Evolutionary conservation across 495 filamentous ascomycete species (phyloP), one percentile per base, ranked within the genome.

Genomic region (Penicillium diatomitis): DNA sequence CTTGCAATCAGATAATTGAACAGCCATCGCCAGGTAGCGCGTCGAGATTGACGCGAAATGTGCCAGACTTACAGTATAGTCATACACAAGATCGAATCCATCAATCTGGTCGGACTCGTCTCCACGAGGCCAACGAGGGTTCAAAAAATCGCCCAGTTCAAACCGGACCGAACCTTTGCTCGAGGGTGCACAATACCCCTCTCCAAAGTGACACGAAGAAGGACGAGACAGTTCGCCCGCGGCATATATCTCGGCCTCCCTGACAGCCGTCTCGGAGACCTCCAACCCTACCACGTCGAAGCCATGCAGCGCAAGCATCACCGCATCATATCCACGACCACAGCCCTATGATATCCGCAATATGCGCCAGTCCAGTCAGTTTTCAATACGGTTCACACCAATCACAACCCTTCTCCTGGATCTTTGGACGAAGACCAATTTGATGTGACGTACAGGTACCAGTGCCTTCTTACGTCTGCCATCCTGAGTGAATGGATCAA

Each of bases 41-140:
- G 39, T 28, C 27, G 10, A 41, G 10, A 7, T 27, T 8, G 42
- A 37, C 27, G 56, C 20, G 20, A 20, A 20, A 20, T 20, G 20
- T 20, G 20, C 20, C 20, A 20, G 20, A 20, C 78, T 59, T 64
- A 86, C 84, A 6, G 83, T 87, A 62, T 87, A 87, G 60, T 88
- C 86, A 64, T 85, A 88, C n/a, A 86, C 77, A 8, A 88, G 51
- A 68, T 90, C 84, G 62, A 86, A 88, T 32, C 54, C 61, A 5
- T 57, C 65, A 38, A 58, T 62, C 2, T 56, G 62, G 29, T 66
- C 54, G 10, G 64, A 57, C 7, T 41, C 40, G 6, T n/a, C 32
- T 32, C 38, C 42, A 3, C 37, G 47, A 3, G 65, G 44, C 69
- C 79, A 85, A 5, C 68, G 72, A 37, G 77, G 63, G 30, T 62